Evolutionary conservation across 495 filamentous ascomycete genomes (phyloP), one percentile per base, ranked within the genome.

Genomic region (Neurospora hispaniola): DNA sequence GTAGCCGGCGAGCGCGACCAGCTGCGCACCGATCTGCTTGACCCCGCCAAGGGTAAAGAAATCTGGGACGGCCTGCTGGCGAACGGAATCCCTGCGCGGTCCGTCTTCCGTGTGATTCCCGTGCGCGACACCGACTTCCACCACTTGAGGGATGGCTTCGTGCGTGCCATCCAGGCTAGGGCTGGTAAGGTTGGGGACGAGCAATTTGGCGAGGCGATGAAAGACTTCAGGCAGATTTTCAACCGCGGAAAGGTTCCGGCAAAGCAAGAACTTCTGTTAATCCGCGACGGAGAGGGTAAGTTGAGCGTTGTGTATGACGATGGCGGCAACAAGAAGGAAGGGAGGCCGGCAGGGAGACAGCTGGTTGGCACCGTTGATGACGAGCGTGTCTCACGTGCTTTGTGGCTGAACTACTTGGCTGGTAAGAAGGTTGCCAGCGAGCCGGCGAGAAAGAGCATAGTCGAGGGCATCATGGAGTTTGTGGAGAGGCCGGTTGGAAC

Each of bases 391-490:
- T 90, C 90, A 71, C 88, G 92, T 71, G 84, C 93, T 72, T 84
- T 98, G 23, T 98, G 95, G 96, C 82, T 97, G 79, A 90, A 92
- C 72, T 99, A 97, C 82, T 81, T 99, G 43, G 93, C 89, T 23
- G 96, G 94, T 9, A 91, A 90, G 81, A 92, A 89, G 72, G 93
- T 97, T 11, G 93, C 94, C 5, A 96, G 93, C 78, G 93, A 97
- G 76, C 86, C 86, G 7, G 92, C 93, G 39, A 86, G 96, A 74
- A 85, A 88, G 84, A 94, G 87, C 71, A 89, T 99, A 71, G 91
- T 97, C 5, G 91, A 97, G 46, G 96, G 96, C 0, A 85, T 96
- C 70, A 90, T 97, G 87, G 89, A 88, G 72, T 89, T 98, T 82
- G 94, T 95, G 18, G 93, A 94, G 83, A 82, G 96, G 76, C 96